Conservation (phyloP, 192 early-diverging fungal genomes). For the Umbelopsis isabellina region DNA sequence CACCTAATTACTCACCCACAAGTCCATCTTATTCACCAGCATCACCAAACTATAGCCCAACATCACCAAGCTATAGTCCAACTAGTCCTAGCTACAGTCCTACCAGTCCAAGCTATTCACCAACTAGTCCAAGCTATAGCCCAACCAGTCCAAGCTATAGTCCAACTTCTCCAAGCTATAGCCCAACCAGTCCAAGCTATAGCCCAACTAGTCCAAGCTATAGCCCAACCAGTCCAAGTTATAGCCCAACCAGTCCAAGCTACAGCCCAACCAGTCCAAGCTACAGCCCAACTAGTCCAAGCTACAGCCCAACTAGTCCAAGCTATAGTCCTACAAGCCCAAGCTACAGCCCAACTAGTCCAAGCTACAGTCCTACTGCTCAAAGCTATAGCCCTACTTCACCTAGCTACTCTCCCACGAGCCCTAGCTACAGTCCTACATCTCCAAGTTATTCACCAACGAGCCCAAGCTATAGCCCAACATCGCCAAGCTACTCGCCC, state of each 20-base stretch:
- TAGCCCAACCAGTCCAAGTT: conserved; percentile 69
- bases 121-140: conserved; percentile 70
- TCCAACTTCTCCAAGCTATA: conserved; percentile 79
- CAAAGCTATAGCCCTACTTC: conserved; percentile 72
- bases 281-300: conserved; percentile 62
- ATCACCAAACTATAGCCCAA: conserved; percentile 57
- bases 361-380: conserved; percentile 76
- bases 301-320: conserved; percentile 69
- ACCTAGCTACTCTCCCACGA: conserved; percentile 80
- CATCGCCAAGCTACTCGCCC: conserved; percentile 60
- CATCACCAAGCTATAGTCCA: conserved; percentile 64
- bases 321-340: conserved; percentile 64
- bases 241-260: conserved; percentile 63
- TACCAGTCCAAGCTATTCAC: conserved; percentile 76
- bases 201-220: conserved; percentile 75
- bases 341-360: conserved; percentile 77
- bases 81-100: conserved; percentile 75
- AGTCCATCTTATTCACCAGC: conserved; percentile 42
- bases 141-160: conserved; percentile 76
- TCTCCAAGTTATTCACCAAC: conserved; percentile 78
- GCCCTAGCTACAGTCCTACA: conserved; percentile 77
- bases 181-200: conserved; percentile 74
- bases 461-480: conserved; percentile 72
- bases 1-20: conserved; percentile 70
- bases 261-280: conserved; percentile 57